Evolutionary conservation across 1,284 basidiomycete species (phyloP), one percentile per base, ranked within the genome.

Genomic region (Rhodotorula sp.): DNA sequence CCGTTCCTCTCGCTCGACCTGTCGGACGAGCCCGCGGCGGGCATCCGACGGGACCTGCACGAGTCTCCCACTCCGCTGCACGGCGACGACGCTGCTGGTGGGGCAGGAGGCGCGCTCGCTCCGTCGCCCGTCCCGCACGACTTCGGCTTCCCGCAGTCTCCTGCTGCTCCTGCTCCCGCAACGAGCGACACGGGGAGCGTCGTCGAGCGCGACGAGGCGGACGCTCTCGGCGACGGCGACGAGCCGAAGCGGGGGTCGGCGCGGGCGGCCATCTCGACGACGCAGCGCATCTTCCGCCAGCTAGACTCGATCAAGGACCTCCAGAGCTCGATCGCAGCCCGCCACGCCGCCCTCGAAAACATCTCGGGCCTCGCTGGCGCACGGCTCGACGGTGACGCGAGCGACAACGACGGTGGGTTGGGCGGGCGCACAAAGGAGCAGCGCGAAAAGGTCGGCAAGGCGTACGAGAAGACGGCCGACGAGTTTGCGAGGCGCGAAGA

Each of bases 391-490:
- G 52, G 10, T 16, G 54, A 27, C 21, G 27, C 27, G 21, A 23
- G 27, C 25, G 48, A 21, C 12, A 41, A n/a, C 7, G 53, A 46
- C 9, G 25, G 44, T 7, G 54, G 42, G n/a, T 23, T 44, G 23
- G n/a, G 21, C 41, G 61, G 41, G 14, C 25, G 41, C n/a, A 62
- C 14, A 21, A 62, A 54, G 61, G 61, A 62, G 50, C 34, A 62
- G 42, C 45, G 44, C 16, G 61, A 62, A 42, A 7, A n/a, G 3
- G 44, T 23, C 7, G 50, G 57, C 23, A 54, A 50, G 52, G 46
- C 59, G n/a, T 67, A 67, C 53, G 66, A 61, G 53, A 19, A 27
- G 14, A 67, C 54, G 44, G 53, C 58, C 23, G 41, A 48, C 23
- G 59, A 61, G 66, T 55, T 61, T 27, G 59, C 52, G 16, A n/a